These are phyloP conservation scores for Ogataea corticis DNA, from an alignment of 805 yeast genomes.

Conservation along the genomic window DNA sequence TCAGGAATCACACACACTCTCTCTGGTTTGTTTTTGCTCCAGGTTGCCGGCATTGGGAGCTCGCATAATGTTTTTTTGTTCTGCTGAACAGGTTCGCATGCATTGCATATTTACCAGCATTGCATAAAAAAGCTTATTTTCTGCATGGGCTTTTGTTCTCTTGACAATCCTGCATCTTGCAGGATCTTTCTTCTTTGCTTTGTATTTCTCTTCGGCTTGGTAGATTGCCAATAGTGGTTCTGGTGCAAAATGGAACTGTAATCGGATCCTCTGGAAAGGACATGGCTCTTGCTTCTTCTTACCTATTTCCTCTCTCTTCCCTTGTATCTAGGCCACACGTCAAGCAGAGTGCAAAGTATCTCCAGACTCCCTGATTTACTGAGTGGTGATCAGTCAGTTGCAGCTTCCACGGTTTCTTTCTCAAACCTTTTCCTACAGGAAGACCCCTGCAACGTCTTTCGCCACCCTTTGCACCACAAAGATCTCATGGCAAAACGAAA, in stretches of 20 bases:
- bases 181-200: constrained; percentile 2
- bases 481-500: background rate
- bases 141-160: background rate
- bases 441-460: no score
- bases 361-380: no score
- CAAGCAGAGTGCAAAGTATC: no score
- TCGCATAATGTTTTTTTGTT: background rate
- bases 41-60: background rate
- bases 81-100: background rate
- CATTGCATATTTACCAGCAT: constrained; percentile 1
- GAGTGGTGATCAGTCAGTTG: no score
- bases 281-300: background rate
- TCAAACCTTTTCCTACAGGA: no score
- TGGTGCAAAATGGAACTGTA: constrained; percentile 1
- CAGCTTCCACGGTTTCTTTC: no score
- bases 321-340: no score
- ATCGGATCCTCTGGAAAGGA: background rate
- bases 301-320: no score
- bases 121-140: background rate
- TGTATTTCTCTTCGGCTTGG: constrained; percentile 7
- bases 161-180: background rate
- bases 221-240: constrained; percentile 2
- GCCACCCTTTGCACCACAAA: no score
- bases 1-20: no score
- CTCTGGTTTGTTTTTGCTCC: background rate